Conservation (phyloP, 179 eudicot genomes). For the Beta macrorhiza region DNA sequence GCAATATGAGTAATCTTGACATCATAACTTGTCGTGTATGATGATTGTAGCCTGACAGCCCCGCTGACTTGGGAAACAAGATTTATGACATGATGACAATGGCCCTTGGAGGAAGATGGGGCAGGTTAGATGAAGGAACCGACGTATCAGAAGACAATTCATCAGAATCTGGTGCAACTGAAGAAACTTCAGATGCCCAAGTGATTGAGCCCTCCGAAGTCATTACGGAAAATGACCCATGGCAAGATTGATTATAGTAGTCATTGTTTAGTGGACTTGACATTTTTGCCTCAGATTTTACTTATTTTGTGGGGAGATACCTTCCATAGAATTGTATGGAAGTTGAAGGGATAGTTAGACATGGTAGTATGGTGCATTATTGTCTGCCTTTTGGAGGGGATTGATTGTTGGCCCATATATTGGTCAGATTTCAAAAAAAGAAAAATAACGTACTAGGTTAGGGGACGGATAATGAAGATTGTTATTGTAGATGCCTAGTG, state of each 20-base stretch:
- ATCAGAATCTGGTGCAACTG: slow-evolving; percentile 35
- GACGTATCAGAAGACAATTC: slow-evolving; percentile 32
- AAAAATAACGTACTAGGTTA: not conserved
- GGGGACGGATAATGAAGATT: not conserved
- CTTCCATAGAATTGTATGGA: not conserved
- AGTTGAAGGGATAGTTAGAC: slow-evolving; percentile 1
- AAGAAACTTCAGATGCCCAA: slow-evolving; percentile 45
- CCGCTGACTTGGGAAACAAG: slow-evolving; percentile 87
- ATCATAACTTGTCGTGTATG: not conserved
- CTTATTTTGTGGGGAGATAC: not conserved
- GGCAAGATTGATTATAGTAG: slow-evolving; percentile 58
- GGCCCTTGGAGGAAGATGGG: slow-evolving; percentile 99
- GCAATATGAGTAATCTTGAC: not conserved
- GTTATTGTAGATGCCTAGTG: too few relatives aligned
- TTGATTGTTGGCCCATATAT: not conserved
- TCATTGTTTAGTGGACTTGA: not conserved
- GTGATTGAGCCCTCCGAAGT: slow-evolving; percentile 96
- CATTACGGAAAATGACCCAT: slow-evolving; percentile 80
- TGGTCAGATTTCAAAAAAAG: not conserved
- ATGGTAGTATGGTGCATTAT: not conserved
- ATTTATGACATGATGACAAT: slow-evolving; percentile 98
- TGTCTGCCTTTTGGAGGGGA: not conserved
- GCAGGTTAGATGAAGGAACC: slow-evolving; percentile 54
- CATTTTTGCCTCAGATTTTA: slow-evolving; percentile 2
- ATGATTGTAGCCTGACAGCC: slow-evolving; percentile 80